Evolutionary conservation across 768 basidiomycete genomes (phyloP).

Genomic region (Kwoniella dendrophila): DNA sequence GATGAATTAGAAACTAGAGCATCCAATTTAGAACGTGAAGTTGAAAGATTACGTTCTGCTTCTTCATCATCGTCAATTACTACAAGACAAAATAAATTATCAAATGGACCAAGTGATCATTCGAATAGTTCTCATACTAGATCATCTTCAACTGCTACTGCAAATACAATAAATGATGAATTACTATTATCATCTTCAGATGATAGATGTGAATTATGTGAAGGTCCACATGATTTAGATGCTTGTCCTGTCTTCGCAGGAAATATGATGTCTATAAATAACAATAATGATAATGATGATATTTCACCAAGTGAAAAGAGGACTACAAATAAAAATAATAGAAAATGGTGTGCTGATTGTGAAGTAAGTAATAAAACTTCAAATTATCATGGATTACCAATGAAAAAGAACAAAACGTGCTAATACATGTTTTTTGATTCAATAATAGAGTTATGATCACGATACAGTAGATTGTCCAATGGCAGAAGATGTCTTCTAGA

Average conservation of each 20-base stretch:
- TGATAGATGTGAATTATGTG: constrained; percentile 48
- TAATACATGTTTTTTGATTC: constrained; percentile 3
- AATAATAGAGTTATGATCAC: constrained; percentile 41
- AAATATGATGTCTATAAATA: constrained; percentile 20
- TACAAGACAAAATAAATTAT: background rate
- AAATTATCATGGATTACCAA: background rate
- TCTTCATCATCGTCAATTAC: background rate
- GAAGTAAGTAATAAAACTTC: constrained; percentile 47
- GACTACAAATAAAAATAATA: no score
- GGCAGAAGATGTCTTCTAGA: constrained; percentile 52
- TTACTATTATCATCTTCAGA: background rate
- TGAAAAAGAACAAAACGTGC: no score
- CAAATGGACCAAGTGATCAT: background rate
- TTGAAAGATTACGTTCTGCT: constrained; percentile 19
- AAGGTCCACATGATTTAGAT: constrained; percentile 51
- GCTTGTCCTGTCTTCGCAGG: constrained; percentile 49
- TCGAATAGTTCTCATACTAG: constrained; percentile 12
- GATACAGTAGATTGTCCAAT: constrained; percentile 52
- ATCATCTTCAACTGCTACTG: constrained; percentile 25
- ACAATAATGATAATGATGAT: constrained; percentile 16
- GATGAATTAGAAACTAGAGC: constrained; percentile 52
- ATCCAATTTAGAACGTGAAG: constrained; percentile 37
- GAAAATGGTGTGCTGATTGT: constrained; percentile 53
- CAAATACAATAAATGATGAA: background rate
- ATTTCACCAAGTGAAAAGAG: constrained; percentile 13